Conservation (phyloP, 768 basidiomycete genomes). For the Auricularia heimuer region DNA sequence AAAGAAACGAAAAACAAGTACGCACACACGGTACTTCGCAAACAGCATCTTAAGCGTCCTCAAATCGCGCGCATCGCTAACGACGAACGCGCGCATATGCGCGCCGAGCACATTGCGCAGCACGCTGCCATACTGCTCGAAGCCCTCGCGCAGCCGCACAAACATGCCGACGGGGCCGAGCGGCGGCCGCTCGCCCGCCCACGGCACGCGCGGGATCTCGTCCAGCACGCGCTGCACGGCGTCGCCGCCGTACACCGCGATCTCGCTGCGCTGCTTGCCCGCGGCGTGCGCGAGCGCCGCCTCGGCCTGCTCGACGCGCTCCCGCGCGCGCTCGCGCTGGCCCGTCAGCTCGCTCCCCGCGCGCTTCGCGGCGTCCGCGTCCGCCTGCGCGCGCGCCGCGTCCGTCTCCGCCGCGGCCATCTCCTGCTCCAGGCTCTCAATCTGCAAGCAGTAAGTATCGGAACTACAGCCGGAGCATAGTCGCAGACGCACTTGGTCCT, state of each 20-base stretch:
- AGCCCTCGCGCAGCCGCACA: conserved; percentile 58
- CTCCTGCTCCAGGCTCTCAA: too few relatives aligned
- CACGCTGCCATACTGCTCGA: conserved; percentile 48
- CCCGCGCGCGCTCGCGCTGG: conserved; percentile 4
- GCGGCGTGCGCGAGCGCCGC: neutral
- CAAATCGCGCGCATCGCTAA: conserved; percentile 62
- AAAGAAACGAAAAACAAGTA: too few relatives aligned
- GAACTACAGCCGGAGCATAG: too few relatives aligned
- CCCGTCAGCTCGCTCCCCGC: conserved; percentile 24
- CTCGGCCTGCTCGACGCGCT: conserved; percentile 39
- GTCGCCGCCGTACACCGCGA: conserved; percentile 51
- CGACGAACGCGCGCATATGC: conserved; percentile 58
- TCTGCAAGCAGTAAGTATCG: too few relatives aligned
- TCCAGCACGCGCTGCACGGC: conserved; percentile 45
- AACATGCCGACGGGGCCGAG: conserved; percentile 73
- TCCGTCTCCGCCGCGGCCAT: neutral
- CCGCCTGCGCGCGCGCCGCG: conserved; percentile 3
- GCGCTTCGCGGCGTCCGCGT: conserved; percentile 23
- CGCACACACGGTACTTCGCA: neutral
- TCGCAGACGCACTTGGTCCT: neutral
- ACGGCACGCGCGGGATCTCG: conserved; percentile 38
- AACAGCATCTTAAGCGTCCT: conserved; percentile 43
- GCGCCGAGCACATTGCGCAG: conserved; percentile 51
- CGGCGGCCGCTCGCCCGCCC: conserved; percentile 52
- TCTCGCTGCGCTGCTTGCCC: conserved; percentile 8